Percentiles rank a stretch among this genome's conserved stretches.
phyloP scores from a whole-genome alignment of 306 rosid species.

The Quercus rubra region DNA sequence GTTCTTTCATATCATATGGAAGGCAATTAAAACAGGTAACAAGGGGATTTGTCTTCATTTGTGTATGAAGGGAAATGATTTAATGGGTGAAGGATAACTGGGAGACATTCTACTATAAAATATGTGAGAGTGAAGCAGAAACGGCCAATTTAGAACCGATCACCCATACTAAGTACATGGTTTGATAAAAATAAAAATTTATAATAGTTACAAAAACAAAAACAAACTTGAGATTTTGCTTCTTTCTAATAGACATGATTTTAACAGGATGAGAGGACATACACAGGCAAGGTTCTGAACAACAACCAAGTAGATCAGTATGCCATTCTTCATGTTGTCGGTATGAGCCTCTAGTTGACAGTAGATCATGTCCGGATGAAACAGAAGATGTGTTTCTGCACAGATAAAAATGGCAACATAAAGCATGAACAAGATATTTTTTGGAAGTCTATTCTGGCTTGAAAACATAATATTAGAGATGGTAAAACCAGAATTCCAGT shows the following conservation, averaged over 20 bases:
- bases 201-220: background rate
- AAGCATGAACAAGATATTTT: background rate
- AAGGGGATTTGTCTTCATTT: no score
- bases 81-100: background rate
- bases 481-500: slow-evolving; percentile 13
- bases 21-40: no score
- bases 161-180: background rate
- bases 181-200: background rate
- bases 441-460: background rate
- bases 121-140: background rate
- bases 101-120: background rate
- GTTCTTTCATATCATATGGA: no score
- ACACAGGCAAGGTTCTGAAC: slow-evolving; percentile 91
- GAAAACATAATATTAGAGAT: slow-evolving; percentile 6
- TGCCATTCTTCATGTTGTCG: slow-evolving; percentile 77
- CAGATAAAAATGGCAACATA: slow-evolving; percentile 16
- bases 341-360: slow-evolving; percentile 60
- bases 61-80: no score
- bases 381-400: slow-evolving; percentile 51
- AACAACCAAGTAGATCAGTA: slow-evolving; percentile 90
- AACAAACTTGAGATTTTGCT: background rate
- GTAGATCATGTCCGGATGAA: slow-evolving; percentile 60
- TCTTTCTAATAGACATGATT: slow-evolving; percentile 8
- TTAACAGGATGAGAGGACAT: slow-evolving; percentile 37
- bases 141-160: background rate